phyloP scores from a whole-genome alignment of 2,329 filamentous ascomycete genomes.

The Pyricularia sp. region DNA sequence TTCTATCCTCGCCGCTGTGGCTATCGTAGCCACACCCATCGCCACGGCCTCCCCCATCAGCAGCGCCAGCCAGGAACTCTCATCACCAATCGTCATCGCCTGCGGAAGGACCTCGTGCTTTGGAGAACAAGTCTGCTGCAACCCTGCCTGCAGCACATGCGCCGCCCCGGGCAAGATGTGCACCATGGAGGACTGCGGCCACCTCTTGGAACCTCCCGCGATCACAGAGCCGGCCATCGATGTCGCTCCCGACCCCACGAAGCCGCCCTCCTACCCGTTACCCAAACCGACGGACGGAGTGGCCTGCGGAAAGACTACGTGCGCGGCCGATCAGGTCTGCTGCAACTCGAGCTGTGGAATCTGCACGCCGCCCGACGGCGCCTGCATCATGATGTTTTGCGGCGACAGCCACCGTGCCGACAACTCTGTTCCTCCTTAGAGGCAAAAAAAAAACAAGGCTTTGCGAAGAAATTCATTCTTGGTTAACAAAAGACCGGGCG shows the following conservation, averaged over 20 bases:
- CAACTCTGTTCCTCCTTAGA: background rate
- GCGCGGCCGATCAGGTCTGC: constrained; percentile 9
- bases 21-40: background rate
- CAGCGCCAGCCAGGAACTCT: background rate
- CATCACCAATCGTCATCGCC: background rate
- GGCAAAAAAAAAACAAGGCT: background rate
- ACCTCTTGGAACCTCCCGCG: background rate
- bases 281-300: constrained; percentile 1
- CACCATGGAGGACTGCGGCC: constrained; percentile 11
- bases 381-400: constrained; percentile 13
- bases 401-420: background rate
- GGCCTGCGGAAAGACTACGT: constrained; percentile 12
- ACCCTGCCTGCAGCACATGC: constrained; percentile 13
- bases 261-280: background rate
- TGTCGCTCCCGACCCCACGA: background rate
- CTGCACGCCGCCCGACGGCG: constrained; percentile 10
- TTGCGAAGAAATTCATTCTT: background rate
- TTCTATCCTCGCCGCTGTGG: background rate
- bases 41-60: background rate
- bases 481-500: background rate
- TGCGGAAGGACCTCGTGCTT: constrained; percentile 8
- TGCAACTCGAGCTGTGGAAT: constrained; percentile 16
- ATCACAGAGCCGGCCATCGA: background rate
- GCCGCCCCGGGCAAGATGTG: constrained; percentile 11
- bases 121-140: constrained; percentile 13